Evolutionary conservation across 176 grass and related monocot genomes (phyloP), one percentile per base, ranked within the genome.

Genomic region (Eleusine coracana): DNA sequence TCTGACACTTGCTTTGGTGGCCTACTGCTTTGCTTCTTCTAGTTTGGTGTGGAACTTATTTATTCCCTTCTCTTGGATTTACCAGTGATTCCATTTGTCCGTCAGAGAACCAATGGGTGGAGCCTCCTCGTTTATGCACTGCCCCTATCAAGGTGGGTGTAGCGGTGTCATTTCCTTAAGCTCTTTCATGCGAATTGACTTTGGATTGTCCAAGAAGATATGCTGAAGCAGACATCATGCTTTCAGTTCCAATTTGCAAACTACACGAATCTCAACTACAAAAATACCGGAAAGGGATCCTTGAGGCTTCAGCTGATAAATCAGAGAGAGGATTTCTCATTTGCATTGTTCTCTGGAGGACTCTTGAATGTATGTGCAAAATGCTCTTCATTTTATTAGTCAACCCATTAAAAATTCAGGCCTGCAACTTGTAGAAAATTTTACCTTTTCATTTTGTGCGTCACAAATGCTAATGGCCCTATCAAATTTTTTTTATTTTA

Each of bases 271-370:
- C 7, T 25, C 2, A 73, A 84, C 64, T 98, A 98, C 7, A 39
- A 3, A 12, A 90, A 87, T 46, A 95, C 73, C 5, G 92, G 92
- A 77, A 95, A 87, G 58, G 96, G 96, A 6, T 82, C 56, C n/a
- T 82, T 95, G 89, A 98, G 56, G 85, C 80, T 98, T 85, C 92
- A 93, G 73, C 54, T 98, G 54, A 98, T 98, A 68, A 98, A 98
- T 72, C 96, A 98, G 64, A 91, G 96, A 80, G 83, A 79, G 50
- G 96, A 91, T 54, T 93, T 95, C 59, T 98, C 96, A 41, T 98
- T 95, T 86, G 96, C 87, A 54, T 75, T 98, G 49, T 98, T 98
- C 90, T 91, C 85, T 54, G 89, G 96, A 66, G 92, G 96, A 38
- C 82, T 98, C 41, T 88, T 76, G 12, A 91, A 86, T 72, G 92